Evolutionary conservation across 768 basidiomycete species (phyloP), one percentile per base, ranked within the genome.

Genomic region (Scleroderma citrinum): DNA sequence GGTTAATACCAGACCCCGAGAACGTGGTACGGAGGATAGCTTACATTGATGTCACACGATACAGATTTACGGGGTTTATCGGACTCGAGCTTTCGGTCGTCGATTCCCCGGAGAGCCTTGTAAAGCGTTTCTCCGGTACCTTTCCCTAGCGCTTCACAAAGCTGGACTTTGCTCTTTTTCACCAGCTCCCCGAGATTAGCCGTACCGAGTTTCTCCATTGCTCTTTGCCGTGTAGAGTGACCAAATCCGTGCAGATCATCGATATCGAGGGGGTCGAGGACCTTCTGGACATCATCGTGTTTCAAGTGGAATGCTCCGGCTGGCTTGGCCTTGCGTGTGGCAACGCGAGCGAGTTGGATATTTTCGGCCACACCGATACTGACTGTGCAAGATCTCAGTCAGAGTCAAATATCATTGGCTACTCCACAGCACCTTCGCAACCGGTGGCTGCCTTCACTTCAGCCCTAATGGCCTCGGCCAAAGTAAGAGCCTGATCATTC

Each of bases 291-390:
- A 41, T 80, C 77, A 11, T 71, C 73, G 3, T 69, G 70, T 0
- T 74, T 56, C 13, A 99, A 78, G 55, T 93, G 92, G 60, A 78
- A 90, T 0, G 89, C 82, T 2, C 85, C 85, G 0, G 86, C 93
- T 0, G 96, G 96, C 61, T 99, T 99, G 5, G 96, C 96, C 5
- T 74, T 76, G 7, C 89, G 81, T 0, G 92, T 94, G 2, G 96
- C 96, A 7, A 99, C 75, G 16, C 93, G 87, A 1, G 95, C 91
- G 5, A 99, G 81, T 40, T 95, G 81, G 56, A 95, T 87, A 67
- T 97, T 99, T 53, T 90, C 81, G 0, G 90, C 78, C 44, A 96
- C 86, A 11, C 96, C 96, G 42, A 98, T 87, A 63, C 90, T 93
- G 6, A 92, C 93, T 94, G 46, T 6, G 8, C 17, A 8, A 3